Percentiles rank a stretch among this genome's conserved stretches.
Conservation (phyloP, 1,139 yeast genomes). For the Lodderomyces parapsilosis region DNA sequence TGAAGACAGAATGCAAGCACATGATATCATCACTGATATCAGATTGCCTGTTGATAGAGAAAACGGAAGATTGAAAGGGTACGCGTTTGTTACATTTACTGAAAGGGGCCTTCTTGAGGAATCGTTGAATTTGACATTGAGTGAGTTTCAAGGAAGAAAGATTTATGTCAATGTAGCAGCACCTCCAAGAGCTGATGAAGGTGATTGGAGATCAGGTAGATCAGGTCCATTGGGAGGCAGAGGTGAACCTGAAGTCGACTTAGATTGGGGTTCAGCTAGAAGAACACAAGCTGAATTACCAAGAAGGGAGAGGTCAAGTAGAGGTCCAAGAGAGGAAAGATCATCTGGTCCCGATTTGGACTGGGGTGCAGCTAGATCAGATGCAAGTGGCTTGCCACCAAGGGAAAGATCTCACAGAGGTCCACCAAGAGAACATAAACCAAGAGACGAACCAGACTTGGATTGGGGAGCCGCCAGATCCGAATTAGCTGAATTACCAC, state of each 20-base stretch:
- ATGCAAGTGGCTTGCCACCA: constrained; percentile 34
- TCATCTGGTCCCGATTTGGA: constrained; percentile 43
- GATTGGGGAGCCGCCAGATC: constrained; percentile 36
- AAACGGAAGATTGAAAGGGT: constrained; percentile 71
- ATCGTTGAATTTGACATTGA: constrained; percentile 63
- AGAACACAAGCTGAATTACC: constrained; percentile 30
- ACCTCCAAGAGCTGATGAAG: constrained; percentile 57
- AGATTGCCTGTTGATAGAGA: constrained; percentile 68
- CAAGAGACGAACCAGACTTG: constrained; percentile 49
- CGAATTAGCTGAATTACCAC: constrained; percentile 33
- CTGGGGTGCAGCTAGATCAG: constrained; percentile 59
- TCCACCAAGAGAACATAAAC: constrained; percentile 25
- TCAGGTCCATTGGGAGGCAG: constrained; percentile 13
- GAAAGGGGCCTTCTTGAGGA: constrained; percentile 67
- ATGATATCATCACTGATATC: constrained; percentile 55
- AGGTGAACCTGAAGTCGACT: constrained; percentile 43
- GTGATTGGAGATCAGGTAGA: constrained; percentile 42
- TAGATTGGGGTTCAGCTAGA: constrained; percentile 58
- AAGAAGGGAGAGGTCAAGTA: constrained; percentile 39
- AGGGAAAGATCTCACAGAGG: constrained; percentile 29
- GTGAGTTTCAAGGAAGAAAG: constrained; percentile 71
- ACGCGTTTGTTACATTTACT: constrained; percentile 80
- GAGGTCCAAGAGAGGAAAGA: constrained; percentile 19
- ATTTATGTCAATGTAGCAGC: constrained; percentile 90
- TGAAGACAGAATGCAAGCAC: constrained; percentile 55